These are phyloP conservation scores for Haplosporangium sp. DNA, from an alignment of 371 early-diverging fungal species.

Conservation along the genomic window DNA sequence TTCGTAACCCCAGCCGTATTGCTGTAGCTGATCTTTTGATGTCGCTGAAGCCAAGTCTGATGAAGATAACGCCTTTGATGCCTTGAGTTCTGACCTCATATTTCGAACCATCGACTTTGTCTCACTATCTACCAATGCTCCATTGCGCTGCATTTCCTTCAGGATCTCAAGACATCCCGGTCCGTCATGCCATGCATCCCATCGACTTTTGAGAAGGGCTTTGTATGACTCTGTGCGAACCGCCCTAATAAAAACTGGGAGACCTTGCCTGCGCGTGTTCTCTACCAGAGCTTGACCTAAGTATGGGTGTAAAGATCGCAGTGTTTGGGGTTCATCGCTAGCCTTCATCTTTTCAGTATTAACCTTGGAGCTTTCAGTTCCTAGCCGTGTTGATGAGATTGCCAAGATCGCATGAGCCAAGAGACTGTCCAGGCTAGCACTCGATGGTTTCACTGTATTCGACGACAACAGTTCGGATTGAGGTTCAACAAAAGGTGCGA, in stretches of 20 bases:
- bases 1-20: conserved; percentile 41
- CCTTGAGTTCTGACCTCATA: conserved; percentile 23
- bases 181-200: conserved; percentile 41
- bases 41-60: background rate
- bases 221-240: conserved; percentile 51
- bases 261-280: conserved; percentile 46
- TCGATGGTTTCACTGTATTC: conserved; percentile 25
- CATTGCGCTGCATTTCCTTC: conserved; percentile 48
- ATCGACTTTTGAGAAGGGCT: conserved; percentile 44
- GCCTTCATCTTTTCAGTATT: background rate
- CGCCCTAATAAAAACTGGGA: conserved; percentile 37
- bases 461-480: background rate
- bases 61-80: background rate
- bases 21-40: background rate
- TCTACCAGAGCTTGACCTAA: conserved; percentile 49
- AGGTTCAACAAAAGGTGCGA: conserved; percentile 20
- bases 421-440: conserved; percentile 37
- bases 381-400: conserved; percentile 15
- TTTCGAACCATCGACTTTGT: conserved; percentile 20
- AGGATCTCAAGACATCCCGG: conserved; percentile 47
- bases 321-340: background rate
- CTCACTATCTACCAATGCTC: conserved; percentile 42
- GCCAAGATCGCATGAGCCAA: conserved; percentile 38
- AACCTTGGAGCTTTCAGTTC: background rate
- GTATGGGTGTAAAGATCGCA: conserved; percentile 37